Conservation (phyloP, 371 early-diverging fungal species). For the Rhizopus stolonifer region DNA sequence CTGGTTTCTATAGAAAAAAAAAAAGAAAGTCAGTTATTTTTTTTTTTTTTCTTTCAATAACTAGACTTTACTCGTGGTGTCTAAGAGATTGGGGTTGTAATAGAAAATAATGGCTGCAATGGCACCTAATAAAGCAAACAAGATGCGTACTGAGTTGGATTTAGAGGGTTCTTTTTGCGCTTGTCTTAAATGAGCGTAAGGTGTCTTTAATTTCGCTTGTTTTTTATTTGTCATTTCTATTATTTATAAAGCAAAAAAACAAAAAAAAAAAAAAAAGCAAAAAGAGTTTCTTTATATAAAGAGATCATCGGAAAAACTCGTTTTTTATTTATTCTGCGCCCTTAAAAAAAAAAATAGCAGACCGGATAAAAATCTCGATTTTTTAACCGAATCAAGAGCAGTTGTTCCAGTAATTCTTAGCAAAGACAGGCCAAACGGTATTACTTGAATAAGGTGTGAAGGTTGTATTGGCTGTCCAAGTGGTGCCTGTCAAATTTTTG, state of each 20-base stretch:
- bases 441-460: slow-evolving; percentile 5
- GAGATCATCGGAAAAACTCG: too few relatives aligned
- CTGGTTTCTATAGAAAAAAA: not conserved
- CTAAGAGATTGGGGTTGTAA: slow-evolving; percentile 1
- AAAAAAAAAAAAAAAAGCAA: not conserved
- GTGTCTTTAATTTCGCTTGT: slow-evolving; percentile 12
- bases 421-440: slow-evolving; percentile 20
- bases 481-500: slow-evolving; percentile 5
- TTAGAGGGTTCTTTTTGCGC: slow-evolving; percentile 10
- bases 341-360: too few relatives aligned
- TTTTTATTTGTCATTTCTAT: not conserved
- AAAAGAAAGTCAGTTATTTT: not conserved
- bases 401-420: slow-evolving; percentile 9
- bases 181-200: slow-evolving; percentile 8
- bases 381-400: too few relatives aligned
- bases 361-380: too few relatives aligned
- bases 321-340: too few relatives aligned
- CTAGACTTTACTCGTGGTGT: too few relatives aligned
- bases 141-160: slow-evolving; percentile 5
- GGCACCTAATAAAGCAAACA: slow-evolving; percentile 9
- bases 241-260: slow-evolving; percentile 2
- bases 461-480: slow-evolving; percentile 10
- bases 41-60: not conserved
- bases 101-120: slow-evolving; percentile 4
- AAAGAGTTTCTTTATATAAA: not conserved